phyloP scores from a whole-genome alignment of 345 rosid genomes.

The Salix arbutifolia region DNA sequence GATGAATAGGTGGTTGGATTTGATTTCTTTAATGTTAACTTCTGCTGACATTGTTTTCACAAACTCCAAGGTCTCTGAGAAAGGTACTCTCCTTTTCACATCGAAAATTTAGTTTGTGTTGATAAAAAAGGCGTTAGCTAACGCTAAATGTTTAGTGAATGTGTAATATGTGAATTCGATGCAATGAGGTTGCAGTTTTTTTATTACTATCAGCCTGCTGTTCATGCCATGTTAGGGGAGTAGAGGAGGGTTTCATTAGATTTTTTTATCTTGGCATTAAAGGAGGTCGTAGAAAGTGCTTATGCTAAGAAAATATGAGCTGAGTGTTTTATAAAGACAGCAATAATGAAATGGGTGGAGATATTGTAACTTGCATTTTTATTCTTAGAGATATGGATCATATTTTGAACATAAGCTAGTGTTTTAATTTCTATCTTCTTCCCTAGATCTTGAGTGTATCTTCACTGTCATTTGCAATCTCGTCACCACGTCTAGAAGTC shows the following conservation, averaged over 20 bases:
- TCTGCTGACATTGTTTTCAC: constrained; percentile 82
- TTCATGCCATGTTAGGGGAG: background rate
- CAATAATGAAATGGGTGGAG: background rate
- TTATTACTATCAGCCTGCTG: background rate
- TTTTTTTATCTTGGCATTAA: background rate
- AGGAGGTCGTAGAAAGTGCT: background rate
- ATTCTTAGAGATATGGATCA: background rate
- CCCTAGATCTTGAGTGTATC: constrained; percentile 88
- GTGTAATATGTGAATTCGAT: background rate
- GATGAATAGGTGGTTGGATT: constrained; percentile 66
- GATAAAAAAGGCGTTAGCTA: no score
- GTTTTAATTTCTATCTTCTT: background rate
- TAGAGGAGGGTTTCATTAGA: background rate
- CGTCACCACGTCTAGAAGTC: constrained; percentile 54
- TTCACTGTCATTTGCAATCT: constrained; percentile 92
- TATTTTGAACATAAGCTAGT: background rate
- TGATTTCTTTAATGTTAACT: constrained; percentile 76
- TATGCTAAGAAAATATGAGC: background rate
- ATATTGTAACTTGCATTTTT: background rate
- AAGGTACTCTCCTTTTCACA: constrained; percentile 42
- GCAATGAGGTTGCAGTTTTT: background rate
- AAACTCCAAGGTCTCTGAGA: constrained; percentile 70
- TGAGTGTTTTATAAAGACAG: background rate
- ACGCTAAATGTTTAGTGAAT: background rate
- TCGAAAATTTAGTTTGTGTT: background rate